Percentiles rank a stretch among this genome's conserved stretches.
These are phyloP conservation scores for Russula dissimulans DNA, from an alignment of 768 basidiomycete species.

Conservation along the genomic window DNA sequence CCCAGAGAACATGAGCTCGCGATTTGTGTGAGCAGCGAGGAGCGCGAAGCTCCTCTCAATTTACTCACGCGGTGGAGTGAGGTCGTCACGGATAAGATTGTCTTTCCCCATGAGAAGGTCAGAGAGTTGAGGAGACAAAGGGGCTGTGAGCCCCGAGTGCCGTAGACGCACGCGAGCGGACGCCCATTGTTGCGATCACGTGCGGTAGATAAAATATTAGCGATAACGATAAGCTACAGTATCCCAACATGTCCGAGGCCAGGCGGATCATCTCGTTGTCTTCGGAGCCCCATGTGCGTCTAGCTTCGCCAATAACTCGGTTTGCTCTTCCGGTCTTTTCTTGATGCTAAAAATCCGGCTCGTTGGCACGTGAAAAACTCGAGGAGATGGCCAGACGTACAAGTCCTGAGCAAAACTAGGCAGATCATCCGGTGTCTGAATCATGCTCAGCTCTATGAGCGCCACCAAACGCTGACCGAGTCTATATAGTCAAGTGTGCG, in stretches of 20 bases:
- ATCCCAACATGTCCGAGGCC: too few relatives aligned
- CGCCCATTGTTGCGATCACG: too few relatives aligned
- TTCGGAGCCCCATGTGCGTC: constrained; percentile 14
- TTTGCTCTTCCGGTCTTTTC: constrained; percentile 22
- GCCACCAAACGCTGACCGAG: constrained; percentile 47
- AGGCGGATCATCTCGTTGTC: not conserved
- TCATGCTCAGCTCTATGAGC: constrained; percentile 52
- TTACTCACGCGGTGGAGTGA: constrained; percentile 10
- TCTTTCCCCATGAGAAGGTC: not conserved
- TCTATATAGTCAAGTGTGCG: constrained; percentile 27
- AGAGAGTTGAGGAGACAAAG: not conserved
- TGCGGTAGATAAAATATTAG: not conserved
- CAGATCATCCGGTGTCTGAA: constrained; percentile 43
- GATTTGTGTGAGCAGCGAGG: not conserved
- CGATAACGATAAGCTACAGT: too few relatives aligned
- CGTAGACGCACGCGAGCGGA: too few relatives aligned
- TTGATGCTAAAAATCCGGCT: constrained; percentile 10
- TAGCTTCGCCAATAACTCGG: constrained; percentile 21
- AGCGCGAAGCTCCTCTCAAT: not conserved
- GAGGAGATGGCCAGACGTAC: constrained; percentile 32
- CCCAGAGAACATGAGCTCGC: not conserved
- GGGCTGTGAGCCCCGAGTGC: too few relatives aligned
- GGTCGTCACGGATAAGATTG: not conserved
- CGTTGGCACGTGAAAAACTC: not conserved
- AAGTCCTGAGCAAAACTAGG: constrained; percentile 54